Base-by-base conservation (phyloP, 306 rosid species). In the Ormosia emarginata region DNA sequence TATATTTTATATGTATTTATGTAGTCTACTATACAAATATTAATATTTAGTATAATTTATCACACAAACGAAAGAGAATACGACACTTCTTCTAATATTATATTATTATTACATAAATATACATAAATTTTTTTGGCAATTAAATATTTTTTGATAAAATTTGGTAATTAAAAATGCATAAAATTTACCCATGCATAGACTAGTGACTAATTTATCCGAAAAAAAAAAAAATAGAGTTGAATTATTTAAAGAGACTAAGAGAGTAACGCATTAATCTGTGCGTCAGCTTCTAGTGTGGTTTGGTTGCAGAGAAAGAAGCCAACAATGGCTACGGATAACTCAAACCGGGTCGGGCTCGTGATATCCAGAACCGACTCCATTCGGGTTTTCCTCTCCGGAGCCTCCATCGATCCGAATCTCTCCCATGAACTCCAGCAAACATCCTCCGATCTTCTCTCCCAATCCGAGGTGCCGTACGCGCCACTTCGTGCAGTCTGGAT, bases 401-500 rank as follows among this genome's bases (percentile, higher is more conserved):
- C 97, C 49, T 87, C 91, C 69, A 76, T 65, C 37, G 88, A 91
- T 52, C 82, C 79, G 0, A 78, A 41, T 65, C 90, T 91, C 79
- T 83, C 97, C 63, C 34, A 58, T 3, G 90, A 92, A 63, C 97
- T 91, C 72, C 93, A 71, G 11, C 86, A 82, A 61, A 71, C 86
- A 6, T 93, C 94, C 49, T 86, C 85, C 9, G 88, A 90, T 61
- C 89, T 91, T 18, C 78, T 86, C 79, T 56, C 77, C 36, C 84
- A 81, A 68, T 43, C 90, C 59, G 83, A 81, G 14, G 40, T 92
- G 10, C 89, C 88, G 0, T 94, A 91, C 87, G 82, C 81, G 67
- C 75, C 85, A 5, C 84, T 94, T 17, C 91, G 94, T 8, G 74
- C 90, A 29, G 30, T 92, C 37, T 94, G 92, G 98, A 79, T 82